Evolutionary conservation across 768 basidiomycete genomes (phyloP).

Genomic region (Strobilomyces dryophilus): DNA sequence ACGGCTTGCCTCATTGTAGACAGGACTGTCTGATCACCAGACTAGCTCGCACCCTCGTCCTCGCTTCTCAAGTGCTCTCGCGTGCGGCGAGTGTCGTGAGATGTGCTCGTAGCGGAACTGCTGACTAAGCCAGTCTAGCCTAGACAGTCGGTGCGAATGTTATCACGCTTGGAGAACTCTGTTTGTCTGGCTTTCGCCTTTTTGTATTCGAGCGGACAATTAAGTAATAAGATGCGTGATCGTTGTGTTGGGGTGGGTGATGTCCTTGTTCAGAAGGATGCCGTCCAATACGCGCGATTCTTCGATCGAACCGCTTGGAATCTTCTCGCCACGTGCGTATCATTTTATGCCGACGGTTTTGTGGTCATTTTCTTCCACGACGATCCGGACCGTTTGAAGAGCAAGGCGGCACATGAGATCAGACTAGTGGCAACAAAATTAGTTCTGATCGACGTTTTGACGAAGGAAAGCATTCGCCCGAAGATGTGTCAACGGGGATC

Average conservation of each 20-base stretch:
- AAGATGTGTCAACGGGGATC: slow-evolving; percentile 78
- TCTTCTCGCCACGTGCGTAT: slow-evolving; percentile 95
- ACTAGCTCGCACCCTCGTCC: too few relatives aligned
- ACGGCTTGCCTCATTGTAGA: too few relatives aligned
- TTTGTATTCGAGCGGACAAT: slow-evolving; percentile 98
- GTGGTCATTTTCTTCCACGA: slow-evolving; percentile 69
- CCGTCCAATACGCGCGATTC: slow-evolving; percentile 82
- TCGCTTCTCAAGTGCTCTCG: too few relatives aligned
- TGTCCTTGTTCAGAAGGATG: slow-evolving; percentile 98
- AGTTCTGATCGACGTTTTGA: slow-evolving; percentile 98
- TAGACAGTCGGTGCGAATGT: too few relatives aligned
- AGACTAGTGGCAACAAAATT: slow-evolving; percentile 95
- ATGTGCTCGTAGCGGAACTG: too few relatives aligned
- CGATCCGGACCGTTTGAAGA: slow-evolving; percentile 86
- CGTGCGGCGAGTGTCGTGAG: too few relatives aligned
- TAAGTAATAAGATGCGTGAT: slow-evolving; percentile 83
- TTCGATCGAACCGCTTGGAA: slow-evolving; percentile 97
- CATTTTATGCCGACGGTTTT: slow-evolving; percentile 97
- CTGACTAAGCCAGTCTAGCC: too few relatives aligned
- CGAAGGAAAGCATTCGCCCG: slow-evolving; percentile 87
- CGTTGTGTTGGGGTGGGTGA: slow-evolving; percentile 92
- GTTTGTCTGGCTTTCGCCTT: slow-evolving; percentile 97
- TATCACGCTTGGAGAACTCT: slow-evolving; percentile 98
- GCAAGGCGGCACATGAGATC: slow-evolving; percentile 97
- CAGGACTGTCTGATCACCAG: too few relatives aligned